Base-by-base conservation (phyloP, 1,284 basidiomycete species). In the Vanrija humicola region DNA sequence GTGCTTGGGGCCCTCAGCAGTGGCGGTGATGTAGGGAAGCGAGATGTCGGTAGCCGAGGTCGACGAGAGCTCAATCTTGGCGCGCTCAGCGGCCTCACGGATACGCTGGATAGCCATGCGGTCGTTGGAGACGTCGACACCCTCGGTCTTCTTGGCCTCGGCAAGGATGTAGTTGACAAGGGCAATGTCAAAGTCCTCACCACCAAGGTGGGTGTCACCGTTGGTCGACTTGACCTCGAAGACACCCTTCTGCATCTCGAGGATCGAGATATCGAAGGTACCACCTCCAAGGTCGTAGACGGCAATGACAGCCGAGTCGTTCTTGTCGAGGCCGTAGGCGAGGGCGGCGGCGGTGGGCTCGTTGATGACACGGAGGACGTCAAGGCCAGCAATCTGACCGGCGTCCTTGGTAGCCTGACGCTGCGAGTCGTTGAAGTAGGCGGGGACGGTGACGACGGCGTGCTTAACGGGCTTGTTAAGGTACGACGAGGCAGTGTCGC, bases 191-290 rank as follows among this genome's bases (percentile, higher is more conserved):
- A 98, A 98, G 79, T 98, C 95, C 79, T 98, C 95, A 76, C 95
- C 95, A 79, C 95, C 95, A 59, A 98, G 85, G 77, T 98, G 95
- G 23, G 95, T 98, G 78, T 98, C 94, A 79, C 95, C 95, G 75
- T 97, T 97, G 63, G 95, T 98, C 1, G 95, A 97, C 82, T 97
- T 97, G 75, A 98, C 95, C 78, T 98, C 95, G 77, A 98, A 98
- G 23, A 98, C 93, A 68, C 95, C 95, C 79, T 96, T 94, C 78
- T 96, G 91, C 90, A 98, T 98, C 80, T 97, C 92, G 44, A 98
- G 82, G 65, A 98, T 93, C 38, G 95, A 98, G 68, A 98, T 90
- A 90, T 98, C 93, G 78, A 94, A 94, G 18, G 91, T 94, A 67
- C 91, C 91, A 74, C 90, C 91, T 69, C 91, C 90, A 47, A 94